phyloP scores from a whole-genome alignment of 1,284 basidiomycete species.

The Papiliotrema laurentii region DNA sequence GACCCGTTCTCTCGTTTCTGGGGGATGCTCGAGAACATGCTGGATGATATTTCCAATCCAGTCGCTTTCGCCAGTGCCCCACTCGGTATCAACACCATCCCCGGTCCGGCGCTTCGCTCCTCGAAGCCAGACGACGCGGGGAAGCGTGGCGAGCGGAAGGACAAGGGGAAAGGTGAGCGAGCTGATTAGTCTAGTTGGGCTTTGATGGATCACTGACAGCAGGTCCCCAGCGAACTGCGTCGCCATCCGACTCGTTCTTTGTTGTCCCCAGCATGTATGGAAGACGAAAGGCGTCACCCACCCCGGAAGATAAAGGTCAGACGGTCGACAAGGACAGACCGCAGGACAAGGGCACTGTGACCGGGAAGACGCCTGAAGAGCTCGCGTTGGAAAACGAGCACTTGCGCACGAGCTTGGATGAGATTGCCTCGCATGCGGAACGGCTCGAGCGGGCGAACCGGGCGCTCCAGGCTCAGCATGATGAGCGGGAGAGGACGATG shows the following conservation, averaged over 20 bases:
- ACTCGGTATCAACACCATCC: constrained; percentile 11
- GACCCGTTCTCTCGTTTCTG: constrained; percentile 49
- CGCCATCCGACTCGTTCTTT: constrained; percentile 36
- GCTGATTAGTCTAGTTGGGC: constrained; percentile 2
- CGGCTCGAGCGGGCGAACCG: constrained; percentile 31
- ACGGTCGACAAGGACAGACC: neutral
- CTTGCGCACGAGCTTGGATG: constrained; percentile 41
- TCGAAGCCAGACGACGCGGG: neutral
- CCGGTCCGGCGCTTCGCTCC: neutral
- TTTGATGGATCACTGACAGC: neutral
- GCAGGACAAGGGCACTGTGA: constrained; percentile 5
- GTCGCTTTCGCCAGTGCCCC: constrained; percentile 43
- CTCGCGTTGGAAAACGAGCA: constrained; percentile 44
- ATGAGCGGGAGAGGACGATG: constrained; percentile 37
- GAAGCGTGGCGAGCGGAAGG: constrained; percentile 7
- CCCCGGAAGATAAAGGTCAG: too few species aligned
- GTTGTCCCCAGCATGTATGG: constrained; percentile 13
- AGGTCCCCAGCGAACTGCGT: constrained; percentile 5
- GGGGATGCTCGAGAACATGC: constrained; percentile 46
- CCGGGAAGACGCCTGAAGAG: constrained; percentile 46
- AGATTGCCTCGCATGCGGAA: constrained; percentile 39
- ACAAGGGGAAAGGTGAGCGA: constrained; percentile 6
- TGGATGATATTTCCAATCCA: constrained; percentile 46
- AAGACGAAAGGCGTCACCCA: too few species aligned
- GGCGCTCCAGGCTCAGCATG: constrained; percentile 20